Conservation (phyloP, 75 land plant species). For the Adiantum capillusveneris region DNA sequence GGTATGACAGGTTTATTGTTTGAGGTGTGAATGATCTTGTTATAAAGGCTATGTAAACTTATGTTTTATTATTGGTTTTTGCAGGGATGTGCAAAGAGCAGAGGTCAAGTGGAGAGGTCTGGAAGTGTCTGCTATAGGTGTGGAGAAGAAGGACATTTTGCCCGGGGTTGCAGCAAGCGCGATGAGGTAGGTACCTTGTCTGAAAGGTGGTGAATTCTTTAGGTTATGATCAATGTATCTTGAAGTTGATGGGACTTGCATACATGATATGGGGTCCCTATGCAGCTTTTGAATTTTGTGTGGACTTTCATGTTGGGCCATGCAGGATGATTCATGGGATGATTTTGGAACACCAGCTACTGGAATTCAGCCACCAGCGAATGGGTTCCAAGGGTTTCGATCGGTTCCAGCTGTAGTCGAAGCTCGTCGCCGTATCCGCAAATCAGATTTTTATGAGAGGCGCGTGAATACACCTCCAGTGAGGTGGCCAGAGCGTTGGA, state of each 20-base stretch:
- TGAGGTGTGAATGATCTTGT: no score
- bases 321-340: conserved; percentile 6
- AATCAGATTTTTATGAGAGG: neutral
- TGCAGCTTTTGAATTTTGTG: neutral
- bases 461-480: neutral
- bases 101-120: conserved; percentile 16
- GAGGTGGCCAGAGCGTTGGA: conserved; percentile 1
- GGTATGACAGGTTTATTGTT: conserved; percentile 32
- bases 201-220: no score
- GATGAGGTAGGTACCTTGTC: conserved; percentile 26
- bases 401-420: neutral
- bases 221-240: no score
- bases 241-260: no score
- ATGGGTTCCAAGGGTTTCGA: neutral
- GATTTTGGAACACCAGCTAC: neutral
- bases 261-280: neutral
- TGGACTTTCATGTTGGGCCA: neutral
- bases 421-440: no score
- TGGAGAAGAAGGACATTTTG: conserved; percentile 85
- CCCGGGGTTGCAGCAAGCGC: conserved; percentile 57
- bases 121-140: conserved; percentile 59
- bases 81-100: conserved; percentile 50
- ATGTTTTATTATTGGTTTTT: neutral
- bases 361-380: neutral
- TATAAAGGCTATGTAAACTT: neutral